These are phyloP conservation scores for Balakata baccata DNA, from an alignment of 345 rosid species.

Conservation along the genomic window DNA sequence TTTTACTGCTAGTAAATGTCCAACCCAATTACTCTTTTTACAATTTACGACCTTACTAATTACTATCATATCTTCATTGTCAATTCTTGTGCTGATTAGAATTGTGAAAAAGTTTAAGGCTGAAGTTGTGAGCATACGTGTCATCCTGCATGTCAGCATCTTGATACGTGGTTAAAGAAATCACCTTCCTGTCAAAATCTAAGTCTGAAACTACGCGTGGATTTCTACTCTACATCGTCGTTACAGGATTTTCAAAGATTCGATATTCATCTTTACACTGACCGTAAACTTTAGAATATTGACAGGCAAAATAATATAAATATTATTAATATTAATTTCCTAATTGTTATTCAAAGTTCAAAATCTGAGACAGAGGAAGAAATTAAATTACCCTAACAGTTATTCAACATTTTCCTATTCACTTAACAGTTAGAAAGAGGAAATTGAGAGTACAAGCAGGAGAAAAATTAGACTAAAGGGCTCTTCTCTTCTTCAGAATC, in stretches of 20 bases:
- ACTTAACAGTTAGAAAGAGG: not conserved
- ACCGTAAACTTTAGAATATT: too few species aligned
- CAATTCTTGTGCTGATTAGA: too few species aligned
- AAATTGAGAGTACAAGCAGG: not conserved
- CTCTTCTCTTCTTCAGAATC: slow-evolving; percentile 28
- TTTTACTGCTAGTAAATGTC: not conserved
- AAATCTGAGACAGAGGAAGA: too few species aligned
- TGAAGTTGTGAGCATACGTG: slow-evolving; percentile 11
- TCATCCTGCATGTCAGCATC: slow-evolving; percentile 13
- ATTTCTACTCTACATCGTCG: not conserved
- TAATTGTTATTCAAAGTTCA: too few species aligned
- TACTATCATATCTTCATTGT: too few species aligned
- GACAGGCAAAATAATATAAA: too few species aligned
- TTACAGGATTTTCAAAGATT: not conserved
- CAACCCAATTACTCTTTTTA: not conserved
- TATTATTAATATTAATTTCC: too few species aligned
- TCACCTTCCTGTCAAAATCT: not conserved
- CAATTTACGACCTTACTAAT: not conserved
- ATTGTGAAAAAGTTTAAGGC: too few species aligned
- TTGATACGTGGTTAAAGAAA: slow-evolving; percentile 9
- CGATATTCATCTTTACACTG: too few species aligned
- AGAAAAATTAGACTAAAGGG: slow-evolving; percentile 29
- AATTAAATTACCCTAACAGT: too few species aligned
- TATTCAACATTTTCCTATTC: not conserved
- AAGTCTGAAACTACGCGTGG: not conserved